Base-by-base conservation (phyloP, 2,329 filamentous ascomycete genomes). In the Cladosporium cucumerinum region DNA sequence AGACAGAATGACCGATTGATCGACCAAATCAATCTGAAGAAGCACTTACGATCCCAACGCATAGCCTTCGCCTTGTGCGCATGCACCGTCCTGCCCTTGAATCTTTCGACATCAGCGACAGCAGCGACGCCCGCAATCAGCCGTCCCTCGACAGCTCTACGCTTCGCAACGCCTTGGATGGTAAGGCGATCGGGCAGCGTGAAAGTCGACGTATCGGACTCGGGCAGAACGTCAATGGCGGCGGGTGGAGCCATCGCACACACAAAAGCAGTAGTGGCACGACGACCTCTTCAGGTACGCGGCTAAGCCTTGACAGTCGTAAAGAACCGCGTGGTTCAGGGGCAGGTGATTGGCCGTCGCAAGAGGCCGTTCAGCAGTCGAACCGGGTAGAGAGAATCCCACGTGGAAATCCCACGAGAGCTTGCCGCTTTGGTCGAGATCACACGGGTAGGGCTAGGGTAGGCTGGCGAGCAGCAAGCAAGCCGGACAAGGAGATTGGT, bases 1-100 rank as follows among this genome's bases (percentile, higher is more conserved):
- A 7, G 11, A 8, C 3, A 26, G 4, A 30, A 30, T 10, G 21
- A 28, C 28, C 55, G 10, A 32, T 14, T 46, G 32, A 59, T 62
- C 59, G 46, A 61, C 26, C 63, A 21, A 11, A 43, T 3, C 7
- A 26, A 7, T 43, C 1, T 3, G n/a, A n/a, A 43, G n/a, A n/a
- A n/a, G 21, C 54, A 86, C 91, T 81, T 81, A 96, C 92, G 85
- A 74, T 96, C 91, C 89, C 91, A 97, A 76, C 87, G 82, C 77
- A 89, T 92, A 3, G 94, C 90, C 73, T 88, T 89, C 4, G 91
- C 90, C 74, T 94, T 93, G 69, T 81, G 77, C 32, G 77, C 72
- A 75, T 87, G 79, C 67, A 78, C 88, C 63, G 86, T 83, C 46
- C 70, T 66, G 61, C 87, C 87, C 79, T 95, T 95, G 79, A 96